These are phyloP conservation scores for Nemania bipapillata DNA, from an alignment of 2,329 filamentous ascomycete genomes.

Conservation along the genomic window DNA sequence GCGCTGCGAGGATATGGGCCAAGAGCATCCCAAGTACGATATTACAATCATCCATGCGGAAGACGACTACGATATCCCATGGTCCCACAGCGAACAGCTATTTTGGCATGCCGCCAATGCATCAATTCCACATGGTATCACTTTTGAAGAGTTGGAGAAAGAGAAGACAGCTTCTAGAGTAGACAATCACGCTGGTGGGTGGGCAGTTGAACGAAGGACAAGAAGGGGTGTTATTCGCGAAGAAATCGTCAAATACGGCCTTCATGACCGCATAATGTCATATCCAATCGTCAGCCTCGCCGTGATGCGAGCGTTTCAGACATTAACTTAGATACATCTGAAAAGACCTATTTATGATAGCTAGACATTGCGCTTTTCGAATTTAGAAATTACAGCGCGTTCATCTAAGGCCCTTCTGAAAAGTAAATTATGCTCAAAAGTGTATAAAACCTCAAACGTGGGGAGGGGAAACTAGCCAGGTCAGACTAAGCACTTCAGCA, in stretches of 20 bases:
- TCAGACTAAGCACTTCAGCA: too few species aligned
- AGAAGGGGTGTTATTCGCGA: conserved; percentile 62
- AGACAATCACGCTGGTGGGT: conserved; percentile 61
- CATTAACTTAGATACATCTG: background rate
- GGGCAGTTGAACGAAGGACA: conserved; percentile 60
- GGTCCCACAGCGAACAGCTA: conserved; percentile 60
- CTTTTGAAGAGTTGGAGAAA: conserved; percentile 58
- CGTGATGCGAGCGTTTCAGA: conserved; percentile 59
- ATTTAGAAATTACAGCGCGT: too few species aligned
- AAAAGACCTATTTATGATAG: too few species aligned
- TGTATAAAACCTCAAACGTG: too few species aligned
- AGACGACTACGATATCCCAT: conserved; percentile 64
- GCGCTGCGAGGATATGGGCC: conserved; percentile 48
- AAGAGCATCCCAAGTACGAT: conserved; percentile 52
- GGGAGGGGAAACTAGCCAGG: too few species aligned
- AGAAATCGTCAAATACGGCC: conserved; percentile 65
- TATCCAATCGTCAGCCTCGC: conserved; percentile 65
- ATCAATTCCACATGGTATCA: conserved; percentile 52
- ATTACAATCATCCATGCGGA: conserved; percentile 63
- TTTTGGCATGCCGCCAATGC: conserved; percentile 68
- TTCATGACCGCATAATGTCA: conserved; percentile 69
- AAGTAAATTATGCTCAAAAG: too few species aligned
- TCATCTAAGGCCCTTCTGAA: too few species aligned
- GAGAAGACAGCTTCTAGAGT: conserved; percentile 55
- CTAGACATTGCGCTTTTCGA: too few species aligned